Conservation (phyloP, 371 early-diverging fungal species). For the Sporodiniella umbellata region DNA sequence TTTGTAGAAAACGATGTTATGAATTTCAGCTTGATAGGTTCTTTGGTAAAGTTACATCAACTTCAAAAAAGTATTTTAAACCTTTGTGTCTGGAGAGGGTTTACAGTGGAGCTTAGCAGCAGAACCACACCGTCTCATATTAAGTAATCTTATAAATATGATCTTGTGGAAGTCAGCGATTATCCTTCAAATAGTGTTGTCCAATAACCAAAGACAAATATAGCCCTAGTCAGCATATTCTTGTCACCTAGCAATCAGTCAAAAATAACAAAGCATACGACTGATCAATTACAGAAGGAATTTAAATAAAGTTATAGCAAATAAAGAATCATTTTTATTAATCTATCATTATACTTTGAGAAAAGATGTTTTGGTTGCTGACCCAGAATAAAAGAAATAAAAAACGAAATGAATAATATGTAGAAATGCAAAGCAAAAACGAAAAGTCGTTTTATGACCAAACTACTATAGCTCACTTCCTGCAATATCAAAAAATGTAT, state of each 20-base stretch:
- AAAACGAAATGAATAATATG: conserved; percentile 2
- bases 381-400: conserved; percentile 8
- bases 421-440: conserved; percentile 2
- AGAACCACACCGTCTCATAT: conserved; percentile 11
- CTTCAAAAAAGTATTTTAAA: conserved; percentile 10
- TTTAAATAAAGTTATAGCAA: neutral
- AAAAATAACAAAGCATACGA: conserved; percentile 10
- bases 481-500: conserved; percentile 10
- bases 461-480: conserved; percentile 9
- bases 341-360: conserved; percentile 8
- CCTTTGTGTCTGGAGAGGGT: conserved; percentile 11
- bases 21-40: conserved; percentile 5
- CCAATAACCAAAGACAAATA: conserved; percentile 7
- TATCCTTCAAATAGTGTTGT: neutral
- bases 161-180: conserved; percentile 4
- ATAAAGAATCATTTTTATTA: conserved; percentile 6
- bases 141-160: conserved; percentile 7
- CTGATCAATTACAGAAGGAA: conserved; percentile 8
- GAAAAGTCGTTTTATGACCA: conserved; percentile 10
- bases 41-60: conserved; percentile 10
- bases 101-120: conserved; percentile 6
- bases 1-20: conserved; percentile 9
- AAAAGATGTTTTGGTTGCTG: conserved; percentile 7
- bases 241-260: conserved; percentile 14
- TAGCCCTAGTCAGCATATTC: neutral